Conservation (phyloP, 306 rosid genomes). For the Pterocarpus macrocarpus region DNA sequence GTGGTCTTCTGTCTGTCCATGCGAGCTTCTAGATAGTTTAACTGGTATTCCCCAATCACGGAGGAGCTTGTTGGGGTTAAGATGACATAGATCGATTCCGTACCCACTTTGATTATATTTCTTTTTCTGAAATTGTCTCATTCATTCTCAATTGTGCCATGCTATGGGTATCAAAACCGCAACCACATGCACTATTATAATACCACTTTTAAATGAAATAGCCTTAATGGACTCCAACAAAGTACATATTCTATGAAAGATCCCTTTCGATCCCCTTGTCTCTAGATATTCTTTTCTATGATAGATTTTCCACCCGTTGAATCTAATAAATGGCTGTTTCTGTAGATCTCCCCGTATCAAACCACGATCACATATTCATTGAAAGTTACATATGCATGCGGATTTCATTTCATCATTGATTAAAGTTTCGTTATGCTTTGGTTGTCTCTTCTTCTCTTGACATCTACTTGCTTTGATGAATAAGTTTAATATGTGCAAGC, state of each 20-base stretch:
- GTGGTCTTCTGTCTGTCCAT: background rate
- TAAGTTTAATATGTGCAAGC: background rate
- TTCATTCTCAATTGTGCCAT: no score
- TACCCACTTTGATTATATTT: background rate
- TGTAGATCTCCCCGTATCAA: slow-evolving; percentile 39
- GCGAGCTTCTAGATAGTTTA: background rate
- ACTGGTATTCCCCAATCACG: slow-evolving; percentile 25
- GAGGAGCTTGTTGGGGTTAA: background rate
- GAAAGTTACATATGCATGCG: background rate
- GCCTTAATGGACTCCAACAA: slow-evolving; percentile 1
- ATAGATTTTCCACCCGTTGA: slow-evolving; percentile 34
- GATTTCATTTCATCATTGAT: slow-evolving; percentile 24
- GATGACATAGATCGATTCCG: no score
- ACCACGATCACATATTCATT: slow-evolving; percentile 34
- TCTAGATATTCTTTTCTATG: background rate
- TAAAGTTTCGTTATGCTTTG: slow-evolving; percentile 8
- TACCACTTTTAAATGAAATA: no score
- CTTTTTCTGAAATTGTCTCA: no score
- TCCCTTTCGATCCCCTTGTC: slow-evolving; percentile 1
- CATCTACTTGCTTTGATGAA: slow-evolving; percentile 9
- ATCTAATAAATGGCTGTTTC: slow-evolving; percentile 6
- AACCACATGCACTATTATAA: background rate
- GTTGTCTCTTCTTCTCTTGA: slow-evolving; percentile 22
- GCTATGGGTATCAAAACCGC: background rate
- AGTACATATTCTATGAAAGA: slow-evolving; percentile 13